Conservation (phyloP, 1,284 basidiomycete species). For the Cystobasidium sp. region DNA sequence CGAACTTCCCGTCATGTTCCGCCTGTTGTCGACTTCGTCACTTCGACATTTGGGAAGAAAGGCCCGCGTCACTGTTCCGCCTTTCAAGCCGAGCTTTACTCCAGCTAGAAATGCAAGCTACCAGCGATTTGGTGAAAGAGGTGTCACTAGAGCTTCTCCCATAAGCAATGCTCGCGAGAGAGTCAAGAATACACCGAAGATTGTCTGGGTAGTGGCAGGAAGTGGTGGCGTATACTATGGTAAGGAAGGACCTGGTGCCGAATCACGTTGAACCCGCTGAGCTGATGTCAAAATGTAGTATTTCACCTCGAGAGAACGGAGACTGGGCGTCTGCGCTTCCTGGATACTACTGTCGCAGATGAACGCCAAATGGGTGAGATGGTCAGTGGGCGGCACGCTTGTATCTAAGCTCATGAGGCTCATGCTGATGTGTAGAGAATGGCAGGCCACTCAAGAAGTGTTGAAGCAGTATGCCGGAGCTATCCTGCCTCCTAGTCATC, state of each 20-base stretch:
- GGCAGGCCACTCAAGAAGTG: conserved; percentile 62
- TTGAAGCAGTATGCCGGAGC: conserved; percentile 64
- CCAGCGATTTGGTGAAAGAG: conserved; percentile 12
- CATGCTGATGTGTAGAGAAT: neutral
- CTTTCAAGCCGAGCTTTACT: neutral
- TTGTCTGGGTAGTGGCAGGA: conserved; percentile 54
- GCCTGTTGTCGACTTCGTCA: conserved; percentile 5
- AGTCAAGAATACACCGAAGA: conserved; percentile 32
- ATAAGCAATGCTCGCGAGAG: neutral
- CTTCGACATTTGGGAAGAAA: neutral
- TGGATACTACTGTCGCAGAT: conserved; percentile 68
- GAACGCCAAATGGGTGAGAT: conserved; percentile 62
- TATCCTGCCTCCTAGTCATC: conserved; percentile 72
- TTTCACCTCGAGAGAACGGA: conserved; percentile 48
- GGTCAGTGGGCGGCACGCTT: neutral
- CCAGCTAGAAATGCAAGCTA: conserved; percentile 6
- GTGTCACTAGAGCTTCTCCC: conserved; percentile 2
- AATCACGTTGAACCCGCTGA: too few species aligned
- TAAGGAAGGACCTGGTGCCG: conserved; percentile 58
- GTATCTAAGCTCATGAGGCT: neutral
- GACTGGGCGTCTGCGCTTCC: conserved; percentile 82
- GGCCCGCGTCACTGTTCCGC: conserved; percentile 5
- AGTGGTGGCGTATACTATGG: conserved; percentile 65
- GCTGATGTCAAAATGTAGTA: conserved; percentile 5
- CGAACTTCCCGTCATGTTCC: neutral